Evolutionary conservation across 2,329 filamentous ascomycete genomes (phyloP).

Genomic region (Venturia nashicola): DNA sequence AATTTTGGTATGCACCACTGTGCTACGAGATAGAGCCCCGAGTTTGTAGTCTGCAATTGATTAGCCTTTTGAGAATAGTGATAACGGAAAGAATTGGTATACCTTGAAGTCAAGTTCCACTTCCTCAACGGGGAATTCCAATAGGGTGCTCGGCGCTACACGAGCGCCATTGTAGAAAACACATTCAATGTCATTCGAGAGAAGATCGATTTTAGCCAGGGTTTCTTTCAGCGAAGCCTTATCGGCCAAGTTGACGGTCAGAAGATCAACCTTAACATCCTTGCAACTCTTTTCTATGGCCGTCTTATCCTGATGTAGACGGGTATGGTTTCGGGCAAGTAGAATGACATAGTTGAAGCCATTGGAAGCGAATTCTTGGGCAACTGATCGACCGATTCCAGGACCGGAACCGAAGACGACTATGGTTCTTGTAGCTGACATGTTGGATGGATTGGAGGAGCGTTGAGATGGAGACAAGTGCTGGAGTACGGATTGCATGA

Average conservation of each 20-base stretch:
- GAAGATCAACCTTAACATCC: constrained; percentile 1
- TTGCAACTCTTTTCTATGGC: constrained; percentile 12
- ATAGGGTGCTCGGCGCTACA: background rate
- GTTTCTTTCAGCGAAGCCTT: background rate
- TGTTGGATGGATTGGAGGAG: background rate
- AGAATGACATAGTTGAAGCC: constrained; percentile 17
- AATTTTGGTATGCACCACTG: constrained; percentile 33
- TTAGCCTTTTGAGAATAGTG: constrained; percentile 5
- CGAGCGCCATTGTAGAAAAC: constrained; percentile 10
- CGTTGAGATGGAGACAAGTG: background rate
- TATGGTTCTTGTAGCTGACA: constrained; percentile 8
- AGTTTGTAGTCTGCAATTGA: constrained; percentile 29
- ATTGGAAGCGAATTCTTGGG: constrained; percentile 16
- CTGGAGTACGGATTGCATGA: background rate
- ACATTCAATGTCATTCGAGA: constrained; percentile 11
- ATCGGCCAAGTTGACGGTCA: constrained; percentile 4
- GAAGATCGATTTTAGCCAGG: constrained; percentile 6
- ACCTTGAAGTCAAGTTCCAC: constrained; percentile 41
- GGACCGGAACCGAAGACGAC: constrained; percentile 19
- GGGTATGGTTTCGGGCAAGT: constrained; percentile 14
- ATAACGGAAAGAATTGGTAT: constrained; percentile 4
- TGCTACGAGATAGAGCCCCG: constrained; percentile 35
- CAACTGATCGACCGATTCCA: constrained; percentile 17
- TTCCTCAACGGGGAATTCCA: constrained; percentile 18
- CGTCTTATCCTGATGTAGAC: constrained; percentile 14